Percentiles rank a stretch among this genome's conserved stretches.
phyloP scores from a whole-genome alignment of 768 basidiomycete genomes.

The Tulasnella sp. region DNA sequence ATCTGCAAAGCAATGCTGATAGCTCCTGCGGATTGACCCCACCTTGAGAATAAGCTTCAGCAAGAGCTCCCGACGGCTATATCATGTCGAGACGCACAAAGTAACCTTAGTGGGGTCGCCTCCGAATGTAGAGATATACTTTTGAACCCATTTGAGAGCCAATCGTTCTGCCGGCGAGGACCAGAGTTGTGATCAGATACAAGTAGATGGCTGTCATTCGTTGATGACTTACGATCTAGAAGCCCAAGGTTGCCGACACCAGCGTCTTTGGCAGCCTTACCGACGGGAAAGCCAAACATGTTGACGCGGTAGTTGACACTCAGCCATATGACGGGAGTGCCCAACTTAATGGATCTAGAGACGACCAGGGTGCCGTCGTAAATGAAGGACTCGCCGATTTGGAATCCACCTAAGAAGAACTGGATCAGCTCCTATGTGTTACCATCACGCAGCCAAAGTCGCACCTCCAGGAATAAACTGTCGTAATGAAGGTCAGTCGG shows the following conservation, averaged over 20 bases:
- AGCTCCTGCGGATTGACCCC: too few relatives aligned
- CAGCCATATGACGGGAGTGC: slow-evolving; percentile 39
- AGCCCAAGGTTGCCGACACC: slow-evolving; percentile 24
- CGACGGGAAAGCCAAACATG: slow-evolving; percentile 10
- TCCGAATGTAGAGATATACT: slow-evolving; percentile 29
- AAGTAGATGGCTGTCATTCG: neutral
- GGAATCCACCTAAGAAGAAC: slow-evolving; percentile 16
- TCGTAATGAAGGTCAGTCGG: slow-evolving; percentile 20
- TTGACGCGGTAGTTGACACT: slow-evolving; percentile 39
- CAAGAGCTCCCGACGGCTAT: neutral
- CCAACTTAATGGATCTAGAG: slow-evolving; percentile 32
- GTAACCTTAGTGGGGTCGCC: slow-evolving; percentile 24
- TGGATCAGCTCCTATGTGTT: neutral
- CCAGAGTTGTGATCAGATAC: neutral
- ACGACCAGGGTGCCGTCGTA: slow-evolving; percentile 36
- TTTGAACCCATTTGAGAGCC: slow-evolving; percentile 29
- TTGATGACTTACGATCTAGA: slow-evolving; percentile 19
- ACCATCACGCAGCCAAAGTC: neutral
- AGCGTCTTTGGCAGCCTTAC: slow-evolving; percentile 5
- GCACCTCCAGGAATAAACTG: slow-evolving; percentile 39
- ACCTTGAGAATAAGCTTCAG: too few relatives aligned
- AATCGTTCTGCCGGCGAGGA: slow-evolving; percentile 20
- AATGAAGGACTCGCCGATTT: slow-evolving; percentile 20
- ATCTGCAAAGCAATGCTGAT: too few relatives aligned
- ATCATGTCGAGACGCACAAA: neutral